These are phyloP conservation scores for Camellia japonica DNA, from an alignment of 148 eudicot genomes.

Conservation along the genomic window DNA sequence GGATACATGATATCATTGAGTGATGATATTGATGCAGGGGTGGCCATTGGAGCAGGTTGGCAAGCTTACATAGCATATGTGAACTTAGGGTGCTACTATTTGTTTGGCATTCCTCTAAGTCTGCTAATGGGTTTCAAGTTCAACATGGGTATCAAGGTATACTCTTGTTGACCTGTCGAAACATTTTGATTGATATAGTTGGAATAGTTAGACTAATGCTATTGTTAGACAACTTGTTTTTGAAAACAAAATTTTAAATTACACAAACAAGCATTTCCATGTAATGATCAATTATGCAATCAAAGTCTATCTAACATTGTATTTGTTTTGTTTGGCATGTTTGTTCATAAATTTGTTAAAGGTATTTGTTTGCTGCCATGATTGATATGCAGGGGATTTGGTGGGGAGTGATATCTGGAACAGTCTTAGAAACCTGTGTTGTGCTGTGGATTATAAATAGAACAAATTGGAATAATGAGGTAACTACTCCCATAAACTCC, in stretches of 20 bases:
- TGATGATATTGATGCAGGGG: conserved; percentile 26
- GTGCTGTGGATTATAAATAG: background rate
- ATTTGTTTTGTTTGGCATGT: background rate
- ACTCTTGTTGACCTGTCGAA: background rate
- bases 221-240: too few species aligned
- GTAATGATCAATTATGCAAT: too few species aligned
- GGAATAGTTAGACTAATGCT: background rate
- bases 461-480: conserved; percentile 20
- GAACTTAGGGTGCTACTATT: conserved; percentile 36
- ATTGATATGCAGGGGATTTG: conserved; percentile 14
- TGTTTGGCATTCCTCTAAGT: conserved; percentile 41
- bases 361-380: background rate
- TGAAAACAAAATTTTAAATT: too few species aligned
- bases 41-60: conserved; percentile 61
- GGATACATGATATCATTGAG: too few species aligned
- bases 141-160: conserved; percentile 35
- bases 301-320: too few species aligned
- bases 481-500: background rate
- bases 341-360: background rate
- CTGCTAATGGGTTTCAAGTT: conserved; percentile 37
- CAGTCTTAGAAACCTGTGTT: conserved; percentile 1
- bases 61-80: conserved; percentile 43
- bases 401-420: conserved; percentile 8
- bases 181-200: too few species aligned
- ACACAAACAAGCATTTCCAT: too few species aligned